Evolutionary conservation across 768 basidiomycete genomes (phyloP).

Genomic region (Collybiopsis confluens): DNA sequence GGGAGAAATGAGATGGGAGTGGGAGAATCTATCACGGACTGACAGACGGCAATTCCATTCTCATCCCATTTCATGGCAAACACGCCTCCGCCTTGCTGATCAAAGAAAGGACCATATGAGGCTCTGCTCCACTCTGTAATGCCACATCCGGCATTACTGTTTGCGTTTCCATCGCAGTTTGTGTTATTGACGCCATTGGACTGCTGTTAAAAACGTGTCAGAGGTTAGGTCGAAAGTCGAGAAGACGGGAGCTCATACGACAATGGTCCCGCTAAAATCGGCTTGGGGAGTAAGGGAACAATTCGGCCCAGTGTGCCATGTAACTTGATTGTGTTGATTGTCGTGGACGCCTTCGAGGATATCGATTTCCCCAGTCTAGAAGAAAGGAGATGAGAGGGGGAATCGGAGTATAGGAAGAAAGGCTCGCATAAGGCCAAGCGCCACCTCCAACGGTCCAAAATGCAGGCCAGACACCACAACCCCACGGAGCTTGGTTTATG

Average conservation of each 20-base stretch:
- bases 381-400: slow-evolving; percentile 9
- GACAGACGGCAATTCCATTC: slow-evolving; percentile 70
- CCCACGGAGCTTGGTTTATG: slow-evolving; percentile 80
- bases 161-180: slow-evolving; percentile 47
- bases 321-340: slow-evolving; percentile 80
- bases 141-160: slow-evolving; percentile 70
- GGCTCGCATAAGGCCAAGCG: slow-evolving; percentile 60
- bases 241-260: no score
- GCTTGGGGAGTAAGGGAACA: slow-evolving; percentile 52
- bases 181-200: slow-evolving; percentile 47
- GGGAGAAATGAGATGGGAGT: slow-evolving; percentile 1
- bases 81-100: slow-evolving; percentile 74
- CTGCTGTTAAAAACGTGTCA: slow-evolving; percentile 26
- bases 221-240: no score
- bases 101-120: slow-evolving; percentile 82
- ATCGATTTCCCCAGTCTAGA: slow-evolving; percentile 75
- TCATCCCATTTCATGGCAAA: slow-evolving; percentile 91
- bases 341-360: slow-evolving; percentile 85
- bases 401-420: background rate
- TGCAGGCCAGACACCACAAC: slow-evolving; percentile 85
- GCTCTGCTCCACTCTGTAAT: slow-evolving; percentile 75
- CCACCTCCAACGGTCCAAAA: slow-evolving; percentile 68
- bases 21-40: slow-evolving; percentile 19
- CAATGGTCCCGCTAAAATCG: slow-evolving; percentile 60
- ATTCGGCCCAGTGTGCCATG: slow-evolving; percentile 71